Evolutionary conservation across 2,329 filamentous ascomycete species (phyloP).

Genomic region (Talaromyces sp.): DNA sequence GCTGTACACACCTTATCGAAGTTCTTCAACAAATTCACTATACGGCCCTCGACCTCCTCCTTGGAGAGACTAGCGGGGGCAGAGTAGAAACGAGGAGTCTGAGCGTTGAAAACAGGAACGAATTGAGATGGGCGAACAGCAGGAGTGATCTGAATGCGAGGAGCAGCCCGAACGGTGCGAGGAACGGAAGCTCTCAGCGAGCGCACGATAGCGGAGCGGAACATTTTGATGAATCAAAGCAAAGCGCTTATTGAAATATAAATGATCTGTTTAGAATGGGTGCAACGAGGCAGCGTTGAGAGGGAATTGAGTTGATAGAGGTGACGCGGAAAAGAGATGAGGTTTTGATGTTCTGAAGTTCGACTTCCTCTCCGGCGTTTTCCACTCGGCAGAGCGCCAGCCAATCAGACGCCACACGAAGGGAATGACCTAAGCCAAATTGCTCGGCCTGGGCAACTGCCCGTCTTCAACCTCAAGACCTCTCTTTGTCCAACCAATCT

Average conservation of each 20-base stretch:
- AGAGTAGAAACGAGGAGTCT: slow-evolving; percentile 80
- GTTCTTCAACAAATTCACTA: slow-evolving; percentile 87
- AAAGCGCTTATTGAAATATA: slow-evolving; percentile 1
- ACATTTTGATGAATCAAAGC: slow-evolving; percentile 62
- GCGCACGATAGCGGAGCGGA: slow-evolving; percentile 82
- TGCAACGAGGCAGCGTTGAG: slow-evolving; percentile 23
- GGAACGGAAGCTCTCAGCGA: slow-evolving; percentile 61
- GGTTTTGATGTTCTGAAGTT: slow-evolving; percentile 18
- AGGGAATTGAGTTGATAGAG: slow-evolving; percentile 21
- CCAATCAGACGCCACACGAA: slow-evolving; percentile 43
- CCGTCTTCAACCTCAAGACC: slow-evolving; percentile 8
- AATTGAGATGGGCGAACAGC: slow-evolving; percentile 62
- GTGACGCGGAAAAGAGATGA: slow-evolving; percentile 25
- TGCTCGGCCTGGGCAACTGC: slow-evolving; percentile 23
- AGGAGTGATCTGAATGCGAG: slow-evolving; percentile 60
- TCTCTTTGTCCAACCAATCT: background rate
- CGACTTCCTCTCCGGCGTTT: slow-evolving; percentile 26
- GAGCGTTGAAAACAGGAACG: slow-evolving; percentile 62
- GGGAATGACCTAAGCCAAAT: slow-evolving; percentile 42
- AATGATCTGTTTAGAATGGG: background rate
- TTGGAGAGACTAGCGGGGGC: slow-evolving; percentile 74
- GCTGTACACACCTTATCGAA: slow-evolving; percentile 81
- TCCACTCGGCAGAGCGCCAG: slow-evolving; percentile 28
- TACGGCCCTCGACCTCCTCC: slow-evolving; percentile 85
- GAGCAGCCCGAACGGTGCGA: slow-evolving; percentile 56